Conservation (phyloP, 352 stramenopile genomes). For the Globisporangium recalcitrans region DNA sequence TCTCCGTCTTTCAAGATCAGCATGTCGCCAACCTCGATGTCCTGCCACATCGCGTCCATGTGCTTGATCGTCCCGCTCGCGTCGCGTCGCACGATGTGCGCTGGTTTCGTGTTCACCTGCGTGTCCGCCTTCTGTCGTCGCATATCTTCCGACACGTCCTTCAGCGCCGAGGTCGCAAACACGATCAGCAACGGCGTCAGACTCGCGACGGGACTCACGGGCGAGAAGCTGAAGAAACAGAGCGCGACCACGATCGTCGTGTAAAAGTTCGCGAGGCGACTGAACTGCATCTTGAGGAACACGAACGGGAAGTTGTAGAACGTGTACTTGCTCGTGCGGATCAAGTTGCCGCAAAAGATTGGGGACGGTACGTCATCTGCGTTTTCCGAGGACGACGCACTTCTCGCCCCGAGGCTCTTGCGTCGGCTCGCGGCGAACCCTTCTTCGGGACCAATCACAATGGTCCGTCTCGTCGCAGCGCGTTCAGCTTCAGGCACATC, state of each 20-base stretch:
- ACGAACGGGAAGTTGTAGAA: conserved; percentile 89
- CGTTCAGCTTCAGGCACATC: conserved; percentile 39
- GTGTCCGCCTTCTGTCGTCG: conserved; percentile 73
- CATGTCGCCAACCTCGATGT: conserved; percentile 82
- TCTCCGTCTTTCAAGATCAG: conserved; percentile 79
- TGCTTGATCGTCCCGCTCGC: conserved; percentile 48
- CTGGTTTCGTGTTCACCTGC: conserved; percentile 69
- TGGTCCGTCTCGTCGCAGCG: conserved; percentile 32
- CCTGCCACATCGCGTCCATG: conserved; percentile 72
- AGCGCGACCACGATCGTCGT: conserved; percentile 85
- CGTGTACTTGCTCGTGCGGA: conserved; percentile 88
- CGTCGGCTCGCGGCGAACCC: conserved; percentile 17
- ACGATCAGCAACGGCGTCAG: conserved; percentile 84
- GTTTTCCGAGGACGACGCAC: conserved; percentile 8
- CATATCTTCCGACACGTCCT: conserved; percentile 82
- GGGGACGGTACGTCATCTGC: conserved; percentile 19
- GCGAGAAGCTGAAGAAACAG: conserved; percentile 88
- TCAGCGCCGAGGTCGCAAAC: conserved; percentile 84
- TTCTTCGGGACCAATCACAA: conserved; percentile 34
- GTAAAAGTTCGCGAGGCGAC: conserved; percentile 84
- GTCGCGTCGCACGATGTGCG: conserved; percentile 71
- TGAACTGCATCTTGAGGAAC: conserved; percentile 90
- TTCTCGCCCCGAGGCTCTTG: conserved; percentile 20
- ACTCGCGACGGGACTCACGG: conserved; percentile 77
- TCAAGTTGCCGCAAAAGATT: conserved; percentile 70